Base-by-base conservation (phyloP, 139 green algal species). In the Gonium pectorale region DNA sequence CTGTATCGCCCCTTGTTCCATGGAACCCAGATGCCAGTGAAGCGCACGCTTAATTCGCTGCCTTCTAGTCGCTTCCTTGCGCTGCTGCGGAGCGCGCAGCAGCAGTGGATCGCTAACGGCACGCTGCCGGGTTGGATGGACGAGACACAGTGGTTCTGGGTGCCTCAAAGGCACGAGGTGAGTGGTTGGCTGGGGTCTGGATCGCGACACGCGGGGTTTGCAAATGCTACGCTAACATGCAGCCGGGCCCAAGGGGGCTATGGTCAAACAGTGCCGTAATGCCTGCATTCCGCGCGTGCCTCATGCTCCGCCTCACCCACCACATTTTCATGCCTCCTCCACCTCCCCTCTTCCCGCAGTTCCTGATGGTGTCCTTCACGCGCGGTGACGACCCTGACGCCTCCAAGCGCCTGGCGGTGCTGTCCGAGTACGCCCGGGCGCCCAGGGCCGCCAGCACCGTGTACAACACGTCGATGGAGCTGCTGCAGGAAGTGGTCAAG, bases 71-170 rank as follows among this genome's bases (percentile, higher is more conserved):
- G 73, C 33, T 93, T 89, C 41, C 72, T 93, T 26, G 26, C 17
- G 0, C 46, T 87, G 24, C 54, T 95, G 74, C 17, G 77, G 11
- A 29, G 51, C 5, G 90, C 84, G 2, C 82, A 91, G 52, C 29
- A 26, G 13, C 33, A 75, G 2, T 90, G 56, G 64, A 70, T 29
- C 24, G 19, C 22, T 35, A 77, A 87, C 51, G 52, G 64, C 31
- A 75, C 64, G 5, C 77, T 90, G 51, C 90, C 90, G 0, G 37
- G 33, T 5, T 91, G 83, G 89, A 52, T 91, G 41, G 88, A 92
- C 64, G 86, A 91, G 54, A 92, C 83, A 17, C 81, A 94, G 63
- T 89, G 72, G 26, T 94, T 94, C 85, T 92, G 88, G 90, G 79
- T 91, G 24, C 74, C 85, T 37, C 90, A 94, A 40, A 31, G 72